Conservation (phyloP, 169 alveolate species). For the Babesia ovis region DNA sequence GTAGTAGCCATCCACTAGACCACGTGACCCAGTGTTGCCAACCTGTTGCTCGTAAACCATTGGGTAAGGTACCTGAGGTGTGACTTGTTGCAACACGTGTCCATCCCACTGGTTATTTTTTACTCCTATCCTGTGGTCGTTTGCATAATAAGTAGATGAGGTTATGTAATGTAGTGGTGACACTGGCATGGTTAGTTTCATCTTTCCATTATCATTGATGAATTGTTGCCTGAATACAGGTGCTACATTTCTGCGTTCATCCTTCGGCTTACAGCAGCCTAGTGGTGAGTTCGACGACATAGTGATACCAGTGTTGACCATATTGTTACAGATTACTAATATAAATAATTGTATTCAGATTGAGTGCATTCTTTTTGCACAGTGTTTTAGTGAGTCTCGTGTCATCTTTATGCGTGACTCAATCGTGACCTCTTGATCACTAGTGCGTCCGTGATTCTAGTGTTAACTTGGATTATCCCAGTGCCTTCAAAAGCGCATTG, state of each 20-base stretch:
- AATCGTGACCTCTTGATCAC: not conserved
- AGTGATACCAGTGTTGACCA: conserved; percentile 4
- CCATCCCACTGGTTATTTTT: not conserved
- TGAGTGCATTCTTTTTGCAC: not conserved
- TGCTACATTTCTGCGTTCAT: conserved; percentile 13
- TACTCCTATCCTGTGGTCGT: conserved; percentile 32
- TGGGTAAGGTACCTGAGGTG: not conserved
- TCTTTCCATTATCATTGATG: conserved; percentile 51
- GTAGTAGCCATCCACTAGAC: not conserved
- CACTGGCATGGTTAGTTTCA: conserved; percentile 58
- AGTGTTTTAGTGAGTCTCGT: conserved; percentile 5
- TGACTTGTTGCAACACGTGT: not conserved
- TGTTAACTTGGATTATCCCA: not conserved
- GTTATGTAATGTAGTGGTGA: conserved; percentile 67
- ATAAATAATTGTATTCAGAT: not conserved
- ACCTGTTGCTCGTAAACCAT: conserved; percentile 1
- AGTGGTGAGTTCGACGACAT: conserved; percentile 23
- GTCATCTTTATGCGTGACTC: not conserved
- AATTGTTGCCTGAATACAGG: conserved; percentile 67
- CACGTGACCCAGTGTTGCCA: not conserved
- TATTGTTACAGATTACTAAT: not conserved
- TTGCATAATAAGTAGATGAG: conserved; percentile 19
- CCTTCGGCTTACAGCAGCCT: conserved; percentile 60
- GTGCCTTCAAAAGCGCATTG: not conserved
- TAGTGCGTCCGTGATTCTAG: not conserved